Base-by-base conservation (phyloP, 495 filamentous ascomycete species). In the Penicillium paxilli region DNA sequence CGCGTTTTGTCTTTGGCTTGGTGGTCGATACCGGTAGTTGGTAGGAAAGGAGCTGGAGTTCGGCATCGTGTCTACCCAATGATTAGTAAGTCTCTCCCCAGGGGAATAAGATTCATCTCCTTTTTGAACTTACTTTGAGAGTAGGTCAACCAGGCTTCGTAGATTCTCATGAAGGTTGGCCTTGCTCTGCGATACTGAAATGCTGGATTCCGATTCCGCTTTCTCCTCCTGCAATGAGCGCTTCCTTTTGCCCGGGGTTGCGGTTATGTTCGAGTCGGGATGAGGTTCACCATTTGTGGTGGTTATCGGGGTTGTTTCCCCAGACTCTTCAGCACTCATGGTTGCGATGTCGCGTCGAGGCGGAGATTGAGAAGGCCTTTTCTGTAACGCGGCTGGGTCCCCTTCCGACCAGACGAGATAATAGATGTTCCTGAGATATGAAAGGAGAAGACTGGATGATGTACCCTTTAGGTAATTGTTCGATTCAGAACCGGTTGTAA, bases 1-100 rank as follows among this genome's bases (percentile, higher is more conserved):
- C 67, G 59, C 78, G 74, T 55, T 82, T 82, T 16, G 75, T 65
- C 30, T 73, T 72, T 38, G 71, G 75, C 59, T 79, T 77, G n/a
- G 69, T 44, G 6, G 62, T 65, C 30, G 74, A 71, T 28, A 64
- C 53, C n/a, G 74, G 67, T 46, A 79, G 61, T 19, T 72, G 70
- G 45, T 65, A 74, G 22, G 72, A 72, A 14, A 79, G 67, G 32
- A 79, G 70, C 26, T 70, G 65, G 21, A 76, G 68, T 38, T 79
- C 70, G 21, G 65, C 55, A 51, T 79, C 76, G 51, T 71, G 71
- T 32, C 76, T 79, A 23, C 9, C 40, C 23, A 52, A 53, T 58
- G 47, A 63, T 72, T 41, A 72, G 59, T 28, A n/a, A 49, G 44
- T 21, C 11, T 4, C 11, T 48, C 9, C 7, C 30, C 10, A 16